Conservation (phyloP, 179 eudicot species). For the Amaranthus tricolor region DNA sequence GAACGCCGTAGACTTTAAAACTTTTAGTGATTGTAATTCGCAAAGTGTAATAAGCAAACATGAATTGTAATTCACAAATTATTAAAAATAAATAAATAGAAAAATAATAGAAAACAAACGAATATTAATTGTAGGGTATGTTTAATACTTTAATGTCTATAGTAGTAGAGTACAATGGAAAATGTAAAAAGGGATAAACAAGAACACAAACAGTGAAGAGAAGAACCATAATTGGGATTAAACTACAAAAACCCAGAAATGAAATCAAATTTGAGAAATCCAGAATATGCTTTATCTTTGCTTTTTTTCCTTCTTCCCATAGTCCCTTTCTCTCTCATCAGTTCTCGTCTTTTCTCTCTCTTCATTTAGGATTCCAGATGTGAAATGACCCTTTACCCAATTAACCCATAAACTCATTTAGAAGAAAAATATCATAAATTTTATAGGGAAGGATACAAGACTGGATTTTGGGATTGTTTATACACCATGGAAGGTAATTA, state of each 20-base stretch:
- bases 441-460: background rate
- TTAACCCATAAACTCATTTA: background rate
- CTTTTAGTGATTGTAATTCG: too few relatives aligned
- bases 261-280: slow-evolving; percentile 18
- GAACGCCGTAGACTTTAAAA: too few relatives aligned
- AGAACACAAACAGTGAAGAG: slow-evolving; percentile 12
- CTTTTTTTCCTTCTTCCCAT: slow-evolving; percentile 19
- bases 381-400: slow-evolving; percentile 18
- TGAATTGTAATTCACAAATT: too few relatives aligned
- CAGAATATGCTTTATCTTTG: slow-evolving; percentile 36
- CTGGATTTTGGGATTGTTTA: background rate
- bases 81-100: background rate
- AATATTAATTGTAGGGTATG: too few relatives aligned
- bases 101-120: background rate
- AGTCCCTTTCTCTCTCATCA: background rate
- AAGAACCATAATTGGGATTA: slow-evolving; percentile 16
- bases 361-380: slow-evolving; percentile 27
- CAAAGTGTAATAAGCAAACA: too few relatives aligned
- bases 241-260: slow-evolving; percentile 13
- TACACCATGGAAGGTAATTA: slow-evolving; percentile 24
- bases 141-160: too few relatives aligned
- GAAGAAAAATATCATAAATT: background rate
- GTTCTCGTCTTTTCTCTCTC: slow-evolving; percentile 11
- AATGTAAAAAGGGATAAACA: background rate
- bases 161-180: background rate